Base-by-base conservation (phyloP, 2,329 filamentous ascomycete genomes). In the Venturia oleaginea region DNA sequence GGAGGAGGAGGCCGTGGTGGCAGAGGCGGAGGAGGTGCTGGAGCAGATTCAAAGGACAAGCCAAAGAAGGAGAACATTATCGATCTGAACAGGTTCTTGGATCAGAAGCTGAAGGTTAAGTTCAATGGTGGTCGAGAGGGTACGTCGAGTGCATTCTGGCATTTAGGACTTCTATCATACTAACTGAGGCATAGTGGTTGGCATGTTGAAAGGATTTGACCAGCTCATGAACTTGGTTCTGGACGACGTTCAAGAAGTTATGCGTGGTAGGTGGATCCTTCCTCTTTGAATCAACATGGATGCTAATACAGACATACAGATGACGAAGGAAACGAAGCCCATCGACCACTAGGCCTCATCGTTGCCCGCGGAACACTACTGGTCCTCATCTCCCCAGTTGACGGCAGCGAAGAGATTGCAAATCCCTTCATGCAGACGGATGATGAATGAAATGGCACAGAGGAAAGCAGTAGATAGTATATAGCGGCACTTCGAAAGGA, bases 51-150 rank as follows among this genome's bases (percentile, higher is more conserved):
- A 67, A 79, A 83, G 69, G 90, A 95, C 78, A 85, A 88, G 71
- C 91, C 92, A 67, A 97, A 96, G 86, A 97, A 97, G 82, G 94
- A 99, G 78, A 97, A 97, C 76, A 99, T 99, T 71, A 85, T 99
- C 63, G 93, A 99, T 74, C 78, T 99, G 72, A 86, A 83, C 74
- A 96, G 96, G 80, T 99, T 97, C 77, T 92, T 96, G 89, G 92
- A 99, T 77, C 96, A 97, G 84, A 84, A 89, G 73, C 91, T 99
- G 70, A 89, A 84, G 11, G 92, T 99, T 74, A 97, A 97, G 79
- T 97, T 99, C 77, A 97, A 91, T 73, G 94, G 94, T 51, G 94
- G 94, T 1, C 81, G 93, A 66, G 92, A 97, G 81, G 90, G 92
- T 94, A 74, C 67, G 82, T 66, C n/a, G 19, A 51, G 46, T 24